A percentile compares a stretch with the other conserved stretches of the same genome.
Evolutionary conservation across 2,329 filamentous ascomycete genomes (phyloP).

Genomic region (Acephala macrosclerotiorum): DNA sequence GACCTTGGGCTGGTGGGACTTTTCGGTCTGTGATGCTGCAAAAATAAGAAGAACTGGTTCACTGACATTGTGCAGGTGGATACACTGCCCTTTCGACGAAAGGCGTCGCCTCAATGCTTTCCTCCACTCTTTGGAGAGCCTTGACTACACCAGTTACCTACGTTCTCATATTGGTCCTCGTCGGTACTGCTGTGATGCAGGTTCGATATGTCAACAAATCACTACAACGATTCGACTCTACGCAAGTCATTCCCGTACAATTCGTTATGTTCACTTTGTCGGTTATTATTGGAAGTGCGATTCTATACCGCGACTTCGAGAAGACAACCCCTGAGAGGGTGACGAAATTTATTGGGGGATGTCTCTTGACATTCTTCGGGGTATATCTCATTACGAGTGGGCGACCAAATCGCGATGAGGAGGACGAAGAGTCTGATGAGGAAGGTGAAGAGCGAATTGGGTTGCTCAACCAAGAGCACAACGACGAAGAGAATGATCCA

Average conservation of each 20-base stretch:
- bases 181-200: constrained; percentile 91
- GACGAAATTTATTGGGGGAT: constrained; percentile 87
- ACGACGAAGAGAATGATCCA: constrained; percentile 25
- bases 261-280: constrained; percentile 97
- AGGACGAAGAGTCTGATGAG: constrained; percentile 65
- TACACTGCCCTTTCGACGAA: constrained; percentile 98
- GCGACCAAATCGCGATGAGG: constrained; percentile 64
- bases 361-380: constrained; percentile 89
- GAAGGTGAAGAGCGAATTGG: constrained; percentile 71
- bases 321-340: constrained; percentile 77
- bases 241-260: constrained; percentile 96
- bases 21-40: constrained; percentile 64
- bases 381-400: constrained; percentile 98
- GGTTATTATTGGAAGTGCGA: constrained; percentile 91
- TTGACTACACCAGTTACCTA: constrained; percentile 95
- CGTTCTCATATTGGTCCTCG: constrained; percentile 78
- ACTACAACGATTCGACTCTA: constrained; percentile 93
- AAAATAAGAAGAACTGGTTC: background rate
- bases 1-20: constrained; percentile 92
- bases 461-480: constrained; percentile 59
- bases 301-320: constrained; percentile 95
- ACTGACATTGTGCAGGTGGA: constrained; percentile 64
- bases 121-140: constrained; percentile 86
- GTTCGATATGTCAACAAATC: constrained; percentile 94
- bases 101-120: constrained; percentile 93